These are phyloP conservation scores for Pichia pseudocactophila DNA, from an alignment of 805 yeast species.

Conservation along the genomic window DNA sequence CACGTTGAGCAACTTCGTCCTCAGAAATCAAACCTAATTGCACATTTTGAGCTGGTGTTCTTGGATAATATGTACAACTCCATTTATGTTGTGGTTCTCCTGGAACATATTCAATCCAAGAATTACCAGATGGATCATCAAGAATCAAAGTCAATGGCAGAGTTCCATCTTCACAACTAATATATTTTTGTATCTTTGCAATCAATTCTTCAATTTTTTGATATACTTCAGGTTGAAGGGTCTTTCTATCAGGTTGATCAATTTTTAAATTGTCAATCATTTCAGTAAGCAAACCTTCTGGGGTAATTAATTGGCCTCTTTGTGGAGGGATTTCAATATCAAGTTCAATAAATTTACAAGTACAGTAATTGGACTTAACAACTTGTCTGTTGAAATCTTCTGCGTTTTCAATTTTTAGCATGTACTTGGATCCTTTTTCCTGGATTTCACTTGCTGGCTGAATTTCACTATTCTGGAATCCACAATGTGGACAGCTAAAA, in stretches of 20 bases:
- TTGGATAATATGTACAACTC: constrained; percentile 71
- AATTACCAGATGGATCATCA: constrained; percentile 96
- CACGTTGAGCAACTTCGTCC: constrained; percentile 52
- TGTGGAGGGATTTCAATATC: constrained; percentile 94
- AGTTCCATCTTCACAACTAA: constrained; percentile 58
- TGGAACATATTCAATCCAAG: constrained; percentile 87
- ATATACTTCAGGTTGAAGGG: constrained; percentile 63
- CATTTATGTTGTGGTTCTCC: constrained; percentile 86
- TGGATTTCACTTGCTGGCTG: constrained; percentile 94
- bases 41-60: constrained; percentile 85
- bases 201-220: constrained; percentile 69
- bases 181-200: constrained; percentile 44
- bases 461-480: constrained; percentile 80
- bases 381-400: constrained; percentile 84
- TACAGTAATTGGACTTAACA: constrained; percentile 81
- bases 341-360: constrained; percentile 69
- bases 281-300: constrained; percentile 81
- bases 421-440: constrained; percentile 74
- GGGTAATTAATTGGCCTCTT: constrained; percentile 85
- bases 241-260: constrained; percentile 76
- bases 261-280: constrained; percentile 71
- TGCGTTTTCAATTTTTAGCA: constrained; percentile 54
- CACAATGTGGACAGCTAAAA: constrained; percentile 92
- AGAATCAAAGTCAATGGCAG: constrained; percentile 70
- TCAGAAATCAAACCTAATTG: constrained; percentile 72